Evolutionary conservation across 371 early-diverging fungal species (phyloP), one percentile per base, ranked within the genome.

Genomic region (Basidiobolus meristosporus): DNA sequence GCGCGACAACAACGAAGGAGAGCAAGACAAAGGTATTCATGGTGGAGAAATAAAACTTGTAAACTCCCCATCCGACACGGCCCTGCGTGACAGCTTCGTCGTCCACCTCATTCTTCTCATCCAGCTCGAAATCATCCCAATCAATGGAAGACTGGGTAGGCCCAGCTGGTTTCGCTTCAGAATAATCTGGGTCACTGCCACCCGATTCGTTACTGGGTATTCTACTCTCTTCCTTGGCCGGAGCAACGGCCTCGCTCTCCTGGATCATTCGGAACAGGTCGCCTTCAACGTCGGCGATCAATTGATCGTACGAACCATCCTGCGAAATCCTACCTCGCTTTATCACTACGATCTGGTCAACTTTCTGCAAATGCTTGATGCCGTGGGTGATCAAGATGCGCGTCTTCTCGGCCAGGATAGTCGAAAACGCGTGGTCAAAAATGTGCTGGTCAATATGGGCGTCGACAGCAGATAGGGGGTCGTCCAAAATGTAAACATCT

Each of bases 381-480:
- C 78, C 82, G 49, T 96, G 90, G 1, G 91, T 96, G 19, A 93
- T 91, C 29, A 97, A 59, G 11, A 97, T 46, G 15, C 92, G 73
- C n/a, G 89, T 68, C 48, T 84, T 84, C 47, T 62, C 59, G 17
- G 65, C 61, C 21, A 93, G 60, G 19, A 91, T 46, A 18, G 80
- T 73, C 2, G 86, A 15, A 17, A 65, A 41, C 35, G 63, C 63
- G 22, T 54, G 51, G 35, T 61, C 49, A 46, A 51, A 63, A 18
- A 68, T 45, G 22, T 63, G 54, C 38, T 56, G 53, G 17, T 59
- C 65, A 9, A 63, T 62, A 42, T 63, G 68, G 0, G 68, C 73
- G 49, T 80, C 82, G 4, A 83, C 79, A 1, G 84, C 89, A 20
- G 76, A 70, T 31, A 91, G 66, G 0, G 82, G 79, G 60, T 81